Base-by-base conservation (phyloP, 2,329 filamentous ascomycete species). In the Chaetomiaceae sp. region DNA sequence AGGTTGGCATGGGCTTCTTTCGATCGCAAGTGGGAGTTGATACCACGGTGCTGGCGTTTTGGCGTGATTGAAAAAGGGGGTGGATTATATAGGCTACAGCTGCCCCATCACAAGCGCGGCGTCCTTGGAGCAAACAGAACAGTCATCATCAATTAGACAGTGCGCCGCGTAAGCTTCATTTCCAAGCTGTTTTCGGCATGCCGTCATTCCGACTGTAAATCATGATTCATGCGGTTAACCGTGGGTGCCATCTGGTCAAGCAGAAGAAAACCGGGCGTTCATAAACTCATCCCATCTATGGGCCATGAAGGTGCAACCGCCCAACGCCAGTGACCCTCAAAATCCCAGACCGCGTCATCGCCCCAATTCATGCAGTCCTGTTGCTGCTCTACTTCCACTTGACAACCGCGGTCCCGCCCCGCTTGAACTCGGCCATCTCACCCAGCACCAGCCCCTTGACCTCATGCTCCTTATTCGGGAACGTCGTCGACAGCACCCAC, bases 401-500 rank as follows among this genome's bases (percentile, higher is more conserved):
- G 33, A 84, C 79, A 30, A 84, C 74, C 2, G 78, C 79, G 0
- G 76, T 81, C 17, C 79, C 81, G 11, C 81, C 80, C 62, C 75
- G 76, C 69, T 79, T 84, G 59, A 84, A 83, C 61, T 84, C 81
- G 20, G 72, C 53, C 65, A 83, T 72, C 18, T 84, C 79, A 6
- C 77, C 76, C 22, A 84, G 61, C 1, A 75, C 71, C 41, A 77
- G 58, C 8, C 62, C 65, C 64, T 82, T 83, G 58, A 93, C 85
- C 2, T 75, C 81, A 53, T 91, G 77, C 44, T 91, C 84, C 67
- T 88, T 89, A 60, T 80, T 88, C 4, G 87, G 87, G 65, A 93
- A 93, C 0, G 86, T 91, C 0, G 87, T 93, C 53, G 84, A 85
- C 35, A 94, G 70, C 3, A 87, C 83, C 73, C 84, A 93, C 4